phyloP scores from a whole-genome alignment of 352 stramenopile genomes.

The Globisporangium paroecandrum region DNA sequence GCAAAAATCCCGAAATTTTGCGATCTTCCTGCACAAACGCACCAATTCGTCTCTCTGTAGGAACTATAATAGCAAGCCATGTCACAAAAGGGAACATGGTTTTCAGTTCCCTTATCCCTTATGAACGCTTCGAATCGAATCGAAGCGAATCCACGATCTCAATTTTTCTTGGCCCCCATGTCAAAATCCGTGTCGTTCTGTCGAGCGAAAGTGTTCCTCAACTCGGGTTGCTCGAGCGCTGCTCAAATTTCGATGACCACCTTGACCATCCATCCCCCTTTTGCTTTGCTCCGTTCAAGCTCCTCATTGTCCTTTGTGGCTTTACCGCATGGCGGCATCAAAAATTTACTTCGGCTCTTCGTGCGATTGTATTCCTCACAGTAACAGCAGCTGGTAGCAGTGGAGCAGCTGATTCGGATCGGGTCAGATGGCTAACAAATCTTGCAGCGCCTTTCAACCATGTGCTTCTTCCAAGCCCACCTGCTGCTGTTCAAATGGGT shows the following conservation, averaged over 20 bases:
- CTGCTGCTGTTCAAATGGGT: neutral
- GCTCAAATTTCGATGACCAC: neutral
- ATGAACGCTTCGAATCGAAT: neutral
- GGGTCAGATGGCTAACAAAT: neutral
- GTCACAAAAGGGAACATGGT: no score
- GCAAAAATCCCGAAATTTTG: no score
- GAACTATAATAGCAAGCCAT: no score
- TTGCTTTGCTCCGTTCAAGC: neutral
- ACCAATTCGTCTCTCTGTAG: no score
- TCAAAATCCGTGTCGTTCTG: neutral
- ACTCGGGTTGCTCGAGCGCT: neutral
- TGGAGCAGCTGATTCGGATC: neutral
- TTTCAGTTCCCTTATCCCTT: no score
- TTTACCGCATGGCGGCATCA: neutral
- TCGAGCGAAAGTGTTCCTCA: neutral
- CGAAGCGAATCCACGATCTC: neutral
- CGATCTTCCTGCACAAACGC: no score
- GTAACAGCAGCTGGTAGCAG: neutral
- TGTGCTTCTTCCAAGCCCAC: neutral
- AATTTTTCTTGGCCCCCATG: neutral
- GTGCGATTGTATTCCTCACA: neutral
- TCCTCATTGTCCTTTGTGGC: neutral
- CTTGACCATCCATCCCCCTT: neutral
- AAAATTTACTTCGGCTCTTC: neutral
- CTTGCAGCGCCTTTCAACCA: neutral